Base-by-base conservation (phyloP, 2,329 filamentous ascomycete genomes). In the Tolypocladium album region DNA sequence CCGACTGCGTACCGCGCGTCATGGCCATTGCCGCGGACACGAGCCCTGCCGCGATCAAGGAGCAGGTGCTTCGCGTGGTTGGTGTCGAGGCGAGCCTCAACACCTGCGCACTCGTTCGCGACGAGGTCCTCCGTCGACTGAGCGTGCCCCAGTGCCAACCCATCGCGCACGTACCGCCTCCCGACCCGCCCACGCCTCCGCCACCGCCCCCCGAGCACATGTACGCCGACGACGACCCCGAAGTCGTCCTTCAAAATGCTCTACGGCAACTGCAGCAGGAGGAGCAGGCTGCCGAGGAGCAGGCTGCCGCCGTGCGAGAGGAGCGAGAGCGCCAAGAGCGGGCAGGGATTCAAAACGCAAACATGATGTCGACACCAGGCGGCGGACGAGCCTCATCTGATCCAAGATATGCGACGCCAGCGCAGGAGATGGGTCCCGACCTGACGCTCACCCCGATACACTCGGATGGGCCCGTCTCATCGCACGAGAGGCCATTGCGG, bases 11-110 rank as follows among this genome's bases (percentile, higher is more conserved):
- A 7, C 82, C 82, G 20, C 78, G 82, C 58, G 79, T 85, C 68
- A 84, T 87, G 79, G 77, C 72, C 62, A 77, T 87, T 62, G 77
- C 76, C 12, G 69, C 81, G 36, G 82, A 86, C 62, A 86, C 82
- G 1, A 84, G 81, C 58, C 84, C 84, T 0, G 77, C 81, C 47
- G 79, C 82, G 55, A 85, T 87, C 60, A 77, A 79, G 52, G 84
- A 87, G 60, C 76, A 80, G 58, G 73, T 87, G 43, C 71, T 83
- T 53, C 79, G 82, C 56, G 75, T 79, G 15, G 74, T 85, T 31
- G 82, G 82, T 58, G 77, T 85, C 42, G 82, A 85, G 58, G 73
- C 82, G 2, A 79, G 72, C 58, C 75, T 85, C 6, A 75, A 75
- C 60, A 79, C 76, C 11, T 85, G 82, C 68, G 80, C 82, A 47